phyloP scores from a whole-genome alignment of 306 rosid species.

The Benincasa hispida region DNA sequence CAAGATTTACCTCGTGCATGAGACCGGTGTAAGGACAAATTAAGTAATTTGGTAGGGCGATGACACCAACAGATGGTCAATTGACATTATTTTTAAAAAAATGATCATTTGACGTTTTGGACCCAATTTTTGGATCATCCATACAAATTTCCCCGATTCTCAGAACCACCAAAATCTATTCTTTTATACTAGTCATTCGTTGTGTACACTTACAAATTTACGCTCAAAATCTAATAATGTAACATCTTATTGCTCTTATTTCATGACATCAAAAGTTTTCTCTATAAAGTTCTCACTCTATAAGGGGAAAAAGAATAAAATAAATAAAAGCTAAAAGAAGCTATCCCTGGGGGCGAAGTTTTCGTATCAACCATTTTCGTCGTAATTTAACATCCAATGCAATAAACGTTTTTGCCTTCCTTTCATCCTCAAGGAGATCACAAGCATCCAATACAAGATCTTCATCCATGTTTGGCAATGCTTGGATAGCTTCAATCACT shows the following conservation, averaged over 20 bases:
- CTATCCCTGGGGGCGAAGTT: conserved; percentile 39
- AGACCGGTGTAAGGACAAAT: too few species aligned
- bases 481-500: conserved; percentile 56
- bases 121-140: too few species aligned
- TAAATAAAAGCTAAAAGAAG: neutral
- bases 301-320: neutral
- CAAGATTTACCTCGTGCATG: too few species aligned
- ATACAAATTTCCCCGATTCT: too few species aligned
- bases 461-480: conserved; percentile 73
- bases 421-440: conserved; percentile 64
- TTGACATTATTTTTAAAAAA: too few species aligned
- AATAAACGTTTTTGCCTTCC: conserved; percentile 60
- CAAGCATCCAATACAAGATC: conserved; percentile 74
- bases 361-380: conserved; percentile 61
- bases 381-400: conserved; percentile 50
- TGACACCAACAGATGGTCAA: too few species aligned
- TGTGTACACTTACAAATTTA: neutral
- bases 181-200: neutral
- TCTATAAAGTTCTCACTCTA: neutral
- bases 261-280: neutral
- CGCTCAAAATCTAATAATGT: neutral
- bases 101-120: too few species aligned
- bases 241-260: neutral
- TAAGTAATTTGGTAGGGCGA: too few species aligned
- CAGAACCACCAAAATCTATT: neutral